Base-by-base conservation (phyloP, 768 basidiomycete genomes). In the Auriscalpium microsporum region DNA sequence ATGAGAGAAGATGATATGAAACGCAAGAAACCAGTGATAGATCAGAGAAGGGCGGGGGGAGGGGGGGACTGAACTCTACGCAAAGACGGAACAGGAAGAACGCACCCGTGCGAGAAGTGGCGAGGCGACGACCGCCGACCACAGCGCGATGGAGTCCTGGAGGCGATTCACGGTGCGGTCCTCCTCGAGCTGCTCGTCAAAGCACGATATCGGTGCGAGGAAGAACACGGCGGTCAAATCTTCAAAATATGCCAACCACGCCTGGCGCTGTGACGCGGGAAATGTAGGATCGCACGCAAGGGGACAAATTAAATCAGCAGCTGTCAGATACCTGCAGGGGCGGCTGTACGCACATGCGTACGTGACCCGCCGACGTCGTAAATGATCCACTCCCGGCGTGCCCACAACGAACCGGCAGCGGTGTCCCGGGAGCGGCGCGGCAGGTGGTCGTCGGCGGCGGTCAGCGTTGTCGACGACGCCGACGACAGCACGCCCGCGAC, bases 191-290 rank as follows among this genome's bases (percentile, higher is more conserved):
- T 77, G 75, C 61, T 86, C 80, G 62, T 90, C 83, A 65, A 90
- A 87, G 16, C 68, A 71, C 0, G 82, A 75, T 1, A 90, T 75
- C 0, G 88, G 88, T 0, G 86, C 89, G 17, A 90, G 76, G 68
- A 90, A 90, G 37, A 91, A 78, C 60, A 91, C 88, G 0, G 86
- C 85, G 67, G 87, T 79, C 8, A 87, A 84, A 63, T 87, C 82
- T 59, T 90, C 86, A 57, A 90, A 90, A 66, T 80, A 89, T 4
- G 87, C 81, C 11, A 83, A 78, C 88, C 88, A 90, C 23, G 77
- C 78, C 34, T 80, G 76, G 21, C 86, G 79, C 76, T 81, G 62
- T 6, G 47, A 36, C 33, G 38, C 40, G 11, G 17, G 14, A 13
- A 23, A 13, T 34, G 52, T 50, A 53, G 23, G 37, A 16, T 17